These are phyloP conservation scores for Adansonia rubrostipa DNA, from an alignment of 441 rosid species.

Conservation along the genomic window DNA sequence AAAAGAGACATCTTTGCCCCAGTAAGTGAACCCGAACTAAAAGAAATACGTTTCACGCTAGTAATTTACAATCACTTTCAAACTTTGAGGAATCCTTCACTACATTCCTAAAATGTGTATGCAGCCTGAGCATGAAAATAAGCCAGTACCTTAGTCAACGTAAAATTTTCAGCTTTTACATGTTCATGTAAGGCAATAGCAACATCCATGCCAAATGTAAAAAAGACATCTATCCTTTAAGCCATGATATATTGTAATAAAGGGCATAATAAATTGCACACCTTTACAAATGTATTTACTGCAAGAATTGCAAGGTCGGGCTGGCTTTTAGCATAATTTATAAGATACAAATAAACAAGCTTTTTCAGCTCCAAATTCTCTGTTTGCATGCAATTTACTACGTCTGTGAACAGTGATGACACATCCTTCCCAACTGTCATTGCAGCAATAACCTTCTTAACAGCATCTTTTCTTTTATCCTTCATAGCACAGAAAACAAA, in stretches of 20 bases:
- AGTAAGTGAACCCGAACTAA: neutral
- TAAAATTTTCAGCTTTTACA: neutral
- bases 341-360: conserved; percentile 93
- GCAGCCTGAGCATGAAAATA: neutral
- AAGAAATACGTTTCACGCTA: neutral
- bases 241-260: neutral
- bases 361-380: conserved; percentile 98
- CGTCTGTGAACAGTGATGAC: conserved; percentile 93
- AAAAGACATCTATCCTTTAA: neutral
- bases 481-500: conserved; percentile 31
- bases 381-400: conserved; percentile 99
- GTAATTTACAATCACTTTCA: neutral
- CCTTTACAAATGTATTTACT: conserved; percentile 98
- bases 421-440: conserved; percentile 99
- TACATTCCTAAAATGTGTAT: neutral
- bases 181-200: neutral
- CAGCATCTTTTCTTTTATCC: conserved; percentile 99
- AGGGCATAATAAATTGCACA: conserved; percentile 33
- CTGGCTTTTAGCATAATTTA: conserved; percentile 97
- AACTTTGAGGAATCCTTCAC: neutral
- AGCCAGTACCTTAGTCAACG: neutral
- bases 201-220: neutral
- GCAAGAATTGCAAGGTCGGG: conserved; percentile 99
- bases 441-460: conserved; percentile 98
- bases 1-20: neutral